A percentile compares a stretch with the other conserved stretches of the same genome.
These are phyloP conservation scores for Chernovozyma aurita DNA, from an alignment of 1,139 yeast species.

Conservation along the genomic window DNA sequence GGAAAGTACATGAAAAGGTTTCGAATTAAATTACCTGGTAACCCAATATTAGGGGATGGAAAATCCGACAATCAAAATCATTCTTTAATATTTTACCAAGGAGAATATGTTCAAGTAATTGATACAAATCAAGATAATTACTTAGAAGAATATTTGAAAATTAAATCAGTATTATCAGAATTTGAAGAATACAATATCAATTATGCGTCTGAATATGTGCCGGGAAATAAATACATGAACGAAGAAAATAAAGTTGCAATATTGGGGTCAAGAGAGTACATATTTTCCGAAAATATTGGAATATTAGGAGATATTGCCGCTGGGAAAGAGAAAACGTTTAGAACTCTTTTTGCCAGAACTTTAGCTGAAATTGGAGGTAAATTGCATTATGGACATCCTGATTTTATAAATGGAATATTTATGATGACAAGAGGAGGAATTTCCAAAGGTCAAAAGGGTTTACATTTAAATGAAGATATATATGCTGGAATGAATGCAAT, in stretches of 20 bases:
- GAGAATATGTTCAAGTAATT: slow-evolving; percentile 81
- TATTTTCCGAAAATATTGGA: slow-evolving; percentile 82
- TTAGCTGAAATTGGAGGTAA: slow-evolving; percentile 84
- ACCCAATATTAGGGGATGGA: slow-evolving; percentile 88
- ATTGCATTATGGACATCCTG: slow-evolving; percentile 90
- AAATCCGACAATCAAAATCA: slow-evolving; percentile 85
- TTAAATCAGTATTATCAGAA: slow-evolving; percentile 71
- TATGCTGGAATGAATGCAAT: slow-evolving; percentile 88
- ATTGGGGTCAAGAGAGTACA: slow-evolving; percentile 84
- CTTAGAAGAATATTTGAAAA: slow-evolving; percentile 78
- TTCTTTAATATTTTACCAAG: slow-evolving; percentile 72
- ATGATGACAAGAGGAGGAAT: slow-evolving; percentile 92
- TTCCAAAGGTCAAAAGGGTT: slow-evolving; percentile 82
- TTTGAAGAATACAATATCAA: slow-evolving; percentile 59
- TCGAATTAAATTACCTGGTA: slow-evolving; percentile 66
- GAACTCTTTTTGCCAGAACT: slow-evolving; percentile 83
- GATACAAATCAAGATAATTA: slow-evolving; percentile 91
- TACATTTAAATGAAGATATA: slow-evolving; percentile 85
- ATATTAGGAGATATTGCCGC: slow-evolving; percentile 90
- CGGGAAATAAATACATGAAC: slow-evolving; percentile 30
- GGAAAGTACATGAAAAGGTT: slow-evolving; percentile 47
- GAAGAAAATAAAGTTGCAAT: slow-evolving; percentile 64
- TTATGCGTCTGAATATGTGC: slow-evolving; percentile 39
- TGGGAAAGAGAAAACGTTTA: slow-evolving; percentile 90
- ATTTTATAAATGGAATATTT: slow-evolving; percentile 74